These are phyloP conservation scores for Xylona heveae DNA, from an alignment of 495 filamentous ascomycete species.

Conservation along the genomic window DNA sequence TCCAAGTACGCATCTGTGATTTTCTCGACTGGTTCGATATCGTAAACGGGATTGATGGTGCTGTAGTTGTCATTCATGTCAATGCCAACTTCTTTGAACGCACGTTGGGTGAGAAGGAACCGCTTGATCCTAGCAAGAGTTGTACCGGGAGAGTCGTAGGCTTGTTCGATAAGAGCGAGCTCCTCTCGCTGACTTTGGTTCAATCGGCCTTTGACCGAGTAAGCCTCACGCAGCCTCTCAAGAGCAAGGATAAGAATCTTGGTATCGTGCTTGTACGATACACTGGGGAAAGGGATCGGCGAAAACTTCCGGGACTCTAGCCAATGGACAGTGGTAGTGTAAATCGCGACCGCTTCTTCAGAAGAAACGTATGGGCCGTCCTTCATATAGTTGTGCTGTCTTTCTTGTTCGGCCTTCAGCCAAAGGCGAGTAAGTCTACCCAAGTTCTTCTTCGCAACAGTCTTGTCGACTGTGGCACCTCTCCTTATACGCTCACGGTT, in stretches of 20 bases:
- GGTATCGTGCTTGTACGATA: slow-evolving; percentile 98
- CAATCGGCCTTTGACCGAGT: slow-evolving; percentile 90
- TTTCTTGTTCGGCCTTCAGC: slow-evolving; percentile 96
- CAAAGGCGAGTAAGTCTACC: slow-evolving; percentile 86
- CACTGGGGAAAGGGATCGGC: slow-evolving; percentile 95
- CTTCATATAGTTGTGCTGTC: slow-evolving; percentile 99
- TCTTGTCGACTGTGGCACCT: slow-evolving; percentile 96
- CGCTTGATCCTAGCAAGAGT: slow-evolving; percentile 94
- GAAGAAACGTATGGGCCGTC: slow-evolving; percentile 97
- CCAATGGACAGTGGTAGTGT: slow-evolving; percentile 98
- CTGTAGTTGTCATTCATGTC: slow-evolving; percentile 99
- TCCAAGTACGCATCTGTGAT: slow-evolving; percentile 99
- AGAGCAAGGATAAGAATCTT: slow-evolving; percentile 96
- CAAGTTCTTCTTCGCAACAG: slow-evolving; percentile 97
- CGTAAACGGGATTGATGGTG: slow-evolving; percentile 96
- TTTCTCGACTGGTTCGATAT: slow-evolving; percentile 98
- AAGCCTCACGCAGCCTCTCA: slow-evolving; percentile 84
- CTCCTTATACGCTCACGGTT: slow-evolving; percentile 91
- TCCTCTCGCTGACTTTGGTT: slow-evolving; percentile 98
- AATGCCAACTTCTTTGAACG: slow-evolving; percentile 98
- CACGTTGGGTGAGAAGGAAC: slow-evolving; percentile 87
- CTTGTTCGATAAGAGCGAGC: slow-evolving; percentile 92
- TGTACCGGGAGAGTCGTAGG: slow-evolving; percentile 93
- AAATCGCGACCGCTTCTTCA: slow-evolving; percentile 95
- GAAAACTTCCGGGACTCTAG: slow-evolving; percentile 96